A percentile compares a stretch with the other conserved stretches of the same genome.
Conservation (phyloP, 139 green algal species). For the Desmodesmus armatus region DNA sequence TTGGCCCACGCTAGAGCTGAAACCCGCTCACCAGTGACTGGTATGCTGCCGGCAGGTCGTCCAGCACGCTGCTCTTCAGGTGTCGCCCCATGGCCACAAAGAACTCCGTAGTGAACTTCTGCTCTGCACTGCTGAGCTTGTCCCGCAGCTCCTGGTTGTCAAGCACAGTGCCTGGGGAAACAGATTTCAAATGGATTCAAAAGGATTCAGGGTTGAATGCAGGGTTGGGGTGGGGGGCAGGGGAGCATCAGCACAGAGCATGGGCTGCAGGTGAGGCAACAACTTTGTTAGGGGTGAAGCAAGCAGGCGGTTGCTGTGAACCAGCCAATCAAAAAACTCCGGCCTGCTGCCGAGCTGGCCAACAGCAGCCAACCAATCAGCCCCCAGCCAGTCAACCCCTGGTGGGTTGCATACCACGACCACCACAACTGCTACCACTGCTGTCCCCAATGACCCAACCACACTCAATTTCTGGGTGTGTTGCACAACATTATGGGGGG, state of each 20-base stretch:
- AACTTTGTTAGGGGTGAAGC: no score
- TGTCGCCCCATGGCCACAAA: slow-evolving; percentile 29
- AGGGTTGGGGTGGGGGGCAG: no score
- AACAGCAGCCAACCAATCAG: no score
- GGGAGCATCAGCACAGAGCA: no score
- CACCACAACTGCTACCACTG: background rate
- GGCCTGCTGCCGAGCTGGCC: no score
- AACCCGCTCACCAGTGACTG: slow-evolving; percentile 37
- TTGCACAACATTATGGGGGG: no score
- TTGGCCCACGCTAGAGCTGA: no score
- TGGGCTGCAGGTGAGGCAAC: no score
- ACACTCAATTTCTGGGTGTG: no score
- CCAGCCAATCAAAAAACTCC: no score
- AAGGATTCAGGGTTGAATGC: background rate
- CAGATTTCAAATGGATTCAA: background rate
- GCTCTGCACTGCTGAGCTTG: background rate
- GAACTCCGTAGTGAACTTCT: background rate
- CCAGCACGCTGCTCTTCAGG: slow-evolving; percentile 29
- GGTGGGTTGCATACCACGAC: background rate
- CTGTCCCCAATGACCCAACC: background rate
- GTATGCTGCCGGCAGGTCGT: slow-evolving; percentile 30
- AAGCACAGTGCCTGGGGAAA: background rate
- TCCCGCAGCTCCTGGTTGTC: background rate
- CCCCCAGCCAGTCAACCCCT: no score
- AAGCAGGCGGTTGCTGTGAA: background rate